Conservation (phyloP, 2,329 filamentous ascomycete species). For the Whalleya microplaca region DNA sequence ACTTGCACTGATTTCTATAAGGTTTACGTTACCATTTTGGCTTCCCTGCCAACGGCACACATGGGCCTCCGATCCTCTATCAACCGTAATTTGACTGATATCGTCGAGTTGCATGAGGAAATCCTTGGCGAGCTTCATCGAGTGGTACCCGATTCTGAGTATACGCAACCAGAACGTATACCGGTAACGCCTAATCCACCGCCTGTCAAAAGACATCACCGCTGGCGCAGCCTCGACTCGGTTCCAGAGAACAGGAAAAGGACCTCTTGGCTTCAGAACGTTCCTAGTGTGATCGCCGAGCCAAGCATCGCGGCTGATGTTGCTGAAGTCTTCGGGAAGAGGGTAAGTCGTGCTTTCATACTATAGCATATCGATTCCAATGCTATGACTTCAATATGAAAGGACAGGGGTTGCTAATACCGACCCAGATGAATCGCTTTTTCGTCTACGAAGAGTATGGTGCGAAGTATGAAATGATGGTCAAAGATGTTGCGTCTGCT, state of each 20-base stretch:
- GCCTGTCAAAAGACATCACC: conserved; percentile 42
- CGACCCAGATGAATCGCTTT: conserved; percentile 73
- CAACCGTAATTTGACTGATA: conserved; percentile 76
- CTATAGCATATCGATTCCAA: not conserved
- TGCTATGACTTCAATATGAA: no score
- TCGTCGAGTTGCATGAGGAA: conserved; percentile 82
- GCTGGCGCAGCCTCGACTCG: conserved; percentile 53
- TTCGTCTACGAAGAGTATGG: conserved; percentile 91
- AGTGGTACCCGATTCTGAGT: conserved; percentile 70
- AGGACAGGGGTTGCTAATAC: no score
- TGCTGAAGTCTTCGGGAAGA: conserved; percentile 62
- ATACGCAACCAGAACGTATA: conserved; percentile 49
- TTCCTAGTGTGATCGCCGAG: conserved; percentile 59
- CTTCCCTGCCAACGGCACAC: conserved; percentile 70
- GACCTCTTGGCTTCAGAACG: conserved; percentile 47
- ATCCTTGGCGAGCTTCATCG: conserved; percentile 76
- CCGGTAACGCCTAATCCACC: conserved; percentile 25
- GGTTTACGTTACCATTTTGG: conserved; percentile 77
- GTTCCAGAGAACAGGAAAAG: conserved; percentile 47
- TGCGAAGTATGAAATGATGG: conserved; percentile 85
- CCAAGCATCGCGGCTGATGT: conserved; percentile 64
- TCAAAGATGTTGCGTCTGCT: conserved; percentile 72
- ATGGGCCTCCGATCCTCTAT: conserved; percentile 70
- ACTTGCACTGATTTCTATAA: conserved; percentile 40
- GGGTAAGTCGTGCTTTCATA: conserved; percentile 45